Conservation (phyloP, 129 eudicot genomes). For the Escallonia herrerae region DNA sequence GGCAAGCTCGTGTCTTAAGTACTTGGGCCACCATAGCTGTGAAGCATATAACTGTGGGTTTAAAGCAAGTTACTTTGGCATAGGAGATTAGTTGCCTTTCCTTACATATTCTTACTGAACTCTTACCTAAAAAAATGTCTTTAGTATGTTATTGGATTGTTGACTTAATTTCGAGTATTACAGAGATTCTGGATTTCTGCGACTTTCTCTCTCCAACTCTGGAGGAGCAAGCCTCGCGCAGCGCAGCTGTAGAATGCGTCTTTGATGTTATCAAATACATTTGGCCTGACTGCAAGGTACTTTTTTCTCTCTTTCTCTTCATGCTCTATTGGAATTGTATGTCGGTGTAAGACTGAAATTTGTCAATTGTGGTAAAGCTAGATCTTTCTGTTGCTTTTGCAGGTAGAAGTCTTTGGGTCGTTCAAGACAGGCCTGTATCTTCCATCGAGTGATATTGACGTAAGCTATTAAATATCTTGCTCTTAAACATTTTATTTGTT, state of each 20-base stretch:
- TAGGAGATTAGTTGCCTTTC: too few species aligned
- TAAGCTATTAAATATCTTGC: slow-evolving; percentile 21
- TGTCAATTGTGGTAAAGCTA: neutral
- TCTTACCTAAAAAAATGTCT: too few species aligned
- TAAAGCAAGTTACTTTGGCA: too few species aligned
- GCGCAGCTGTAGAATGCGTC: slow-evolving; percentile 72
- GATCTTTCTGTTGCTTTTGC: slow-evolving; percentile 16
- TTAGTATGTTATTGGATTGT: neutral
- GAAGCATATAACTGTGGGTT: too few species aligned
- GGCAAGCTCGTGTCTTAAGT: too few species aligned
- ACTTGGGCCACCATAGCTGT: too few species aligned
- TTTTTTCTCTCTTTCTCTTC: neutral
- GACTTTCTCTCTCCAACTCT: slow-evolving; percentile 84
- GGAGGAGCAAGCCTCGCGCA: slow-evolving; percentile 68
- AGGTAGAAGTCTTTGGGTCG: slow-evolving; percentile 93
- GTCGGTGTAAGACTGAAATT: neutral
- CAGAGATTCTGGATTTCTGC: slow-evolving; percentile 93
- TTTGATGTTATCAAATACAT: slow-evolving; percentile 69
- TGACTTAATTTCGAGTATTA: slow-evolving; percentile 5
- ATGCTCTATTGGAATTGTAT: neutral
- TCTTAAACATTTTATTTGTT: too few species aligned
- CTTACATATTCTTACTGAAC: too few species aligned
- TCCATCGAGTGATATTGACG: slow-evolving; percentile 91
- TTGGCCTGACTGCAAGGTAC: slow-evolving; percentile 81
- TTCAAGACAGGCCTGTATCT: slow-evolving; percentile 87